Evolutionary conservation across 2,329 filamentous ascomycete genomes (phyloP), one percentile per base, ranked within the genome.

Genomic region (Penicillium sp.): DNA sequence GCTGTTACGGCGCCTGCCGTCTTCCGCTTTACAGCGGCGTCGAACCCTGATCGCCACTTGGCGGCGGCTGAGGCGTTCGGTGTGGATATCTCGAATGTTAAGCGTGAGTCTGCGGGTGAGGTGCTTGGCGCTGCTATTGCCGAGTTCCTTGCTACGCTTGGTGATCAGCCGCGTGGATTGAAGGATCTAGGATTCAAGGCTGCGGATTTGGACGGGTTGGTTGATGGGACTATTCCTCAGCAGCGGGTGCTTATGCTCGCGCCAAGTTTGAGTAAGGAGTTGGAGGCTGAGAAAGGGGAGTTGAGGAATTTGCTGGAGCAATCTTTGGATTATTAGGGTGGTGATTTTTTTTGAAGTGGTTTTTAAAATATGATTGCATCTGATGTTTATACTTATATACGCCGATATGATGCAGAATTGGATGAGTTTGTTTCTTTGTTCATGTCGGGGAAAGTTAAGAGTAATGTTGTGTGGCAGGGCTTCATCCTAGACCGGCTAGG

Each of bases 221-320:
- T 99, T 1, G 93, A 97, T 74, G 95, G 94, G 1, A 99, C 94
- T 0, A 86, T 99, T 58, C 94, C 94, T 6, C 94, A 99, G 77
- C 85, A 86, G 53, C 81, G 94, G 61, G 95, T 99, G 52, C 72
- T 99, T 67, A 94, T 92, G 87, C 76, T 99, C 59, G 94, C 94
- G 31, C 95, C 94, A 0, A 91, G 84, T 27, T 73, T 99, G 65
- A 85, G 83, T 38, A 82, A 81, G 62, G 88, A 91, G 67, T 72
- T 90, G 45, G 80, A 86, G 65, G 78, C 80, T 46, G 89, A 93
- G 73, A 85, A 82, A 71, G 87, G 90, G 53, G 87, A 92, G 74
- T 72, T 94, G 65, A 80, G 85, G 59, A 72, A 69, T 12, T 69
- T 94, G 60, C 89, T 93, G 73, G 88, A 91, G 65, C 73, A 81